Base-by-base conservation (phyloP, 2,329 filamentous ascomycete genomes). In the Fusarium ramigenum region DNA sequence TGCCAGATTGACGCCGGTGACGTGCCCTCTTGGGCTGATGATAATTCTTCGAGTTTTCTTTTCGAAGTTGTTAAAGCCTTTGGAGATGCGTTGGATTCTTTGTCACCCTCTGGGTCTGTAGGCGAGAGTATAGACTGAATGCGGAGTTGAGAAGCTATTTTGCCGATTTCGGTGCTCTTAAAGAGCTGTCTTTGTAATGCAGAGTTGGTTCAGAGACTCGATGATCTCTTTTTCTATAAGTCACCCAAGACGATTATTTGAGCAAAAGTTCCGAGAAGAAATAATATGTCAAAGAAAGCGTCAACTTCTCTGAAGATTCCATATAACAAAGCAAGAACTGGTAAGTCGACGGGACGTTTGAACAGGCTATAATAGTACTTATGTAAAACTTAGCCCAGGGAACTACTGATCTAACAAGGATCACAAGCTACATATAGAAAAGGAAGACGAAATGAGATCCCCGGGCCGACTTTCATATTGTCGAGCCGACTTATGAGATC, bases 101-200 rank as follows among this genome's bases (percentile, higher is more conserved):
- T 83, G 80, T 84, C 82, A 72, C 79, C 57, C 69, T 83, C 83
- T 69, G 83, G 80, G 61, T 85, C 82, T 69, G 81, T 78, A 67
- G 85, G 83, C 66, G 85, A 86, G 79, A 87, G 81, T 78, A 88
- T 87, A 53, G 85, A 86, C 78, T 87, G 82, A 69, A 87, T 87
- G 75, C 85, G 83, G 73, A 86, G 80, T 82, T 85, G 84, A 70
- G 84, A 85, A 75, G 85, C 82, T 84, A 87, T 87, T 74, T 82
- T 87, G 84, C 77, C 84, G 84, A 81, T 73, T 82, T 77, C 81
- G 82, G 83, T 82, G 63, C 84, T 70, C 70, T 50, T 32, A 47
- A 32, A 72, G 63, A 74, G 69, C 75, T 66, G 52, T 52, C 18
- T 39, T 32, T 34, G 32, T 47, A 18, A 9, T 46, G 5, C 19